Evolutionary conservation across 352 stramenopile species (phyloP).

Genomic region (Globisporangium cylindrosporum): DNA sequence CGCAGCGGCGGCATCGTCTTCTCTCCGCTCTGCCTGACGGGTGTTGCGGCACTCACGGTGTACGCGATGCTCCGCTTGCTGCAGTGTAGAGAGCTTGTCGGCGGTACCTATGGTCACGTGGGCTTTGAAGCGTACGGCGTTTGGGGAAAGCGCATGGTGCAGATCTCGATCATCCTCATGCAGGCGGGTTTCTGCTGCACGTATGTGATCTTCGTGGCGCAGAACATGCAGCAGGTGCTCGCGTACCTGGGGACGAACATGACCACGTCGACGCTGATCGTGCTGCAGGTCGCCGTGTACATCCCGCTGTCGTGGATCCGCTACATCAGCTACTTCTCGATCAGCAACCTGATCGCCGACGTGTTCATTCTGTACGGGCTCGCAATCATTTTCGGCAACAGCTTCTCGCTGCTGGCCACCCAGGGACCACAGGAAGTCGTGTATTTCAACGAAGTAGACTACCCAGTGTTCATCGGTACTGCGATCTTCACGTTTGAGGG

Average conservation of each 20-base stretch:
- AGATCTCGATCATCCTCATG: constrained; percentile 84
- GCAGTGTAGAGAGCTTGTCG: constrained; percentile 61
- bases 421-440: constrained; percentile 47
- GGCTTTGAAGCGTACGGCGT: constrained; percentile 60
- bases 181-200: constrained; percentile 83
- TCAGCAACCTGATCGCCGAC: constrained; percentile 82
- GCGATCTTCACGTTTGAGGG: constrained; percentile 82
- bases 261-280: constrained; percentile 53
- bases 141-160: constrained; percentile 73
- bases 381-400: constrained; percentile 71
- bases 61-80: constrained; percentile 77
- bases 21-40: constrained; percentile 58
- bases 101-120: constrained; percentile 77
- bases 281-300: constrained; percentile 73
- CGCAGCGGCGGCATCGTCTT: constrained; percentile 71
- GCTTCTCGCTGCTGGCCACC: constrained; percentile 53
- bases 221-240: constrained; percentile 76
- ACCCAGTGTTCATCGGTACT: constrained; percentile 77
- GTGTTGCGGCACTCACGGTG: constrained; percentile 63
- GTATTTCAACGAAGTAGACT: constrained; percentile 72
- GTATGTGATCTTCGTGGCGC: constrained; percentile 81
- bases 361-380: constrained; percentile 84
- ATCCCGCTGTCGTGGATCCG: constrained; percentile 82
- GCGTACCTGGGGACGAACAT: constrained; percentile 43
- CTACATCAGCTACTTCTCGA: constrained; percentile 86